These are phyloP conservation scores for Thelephora aurantiotincta DNA, from an alignment of 768 basidiomycete genomes.

Conservation along the genomic window DNA sequence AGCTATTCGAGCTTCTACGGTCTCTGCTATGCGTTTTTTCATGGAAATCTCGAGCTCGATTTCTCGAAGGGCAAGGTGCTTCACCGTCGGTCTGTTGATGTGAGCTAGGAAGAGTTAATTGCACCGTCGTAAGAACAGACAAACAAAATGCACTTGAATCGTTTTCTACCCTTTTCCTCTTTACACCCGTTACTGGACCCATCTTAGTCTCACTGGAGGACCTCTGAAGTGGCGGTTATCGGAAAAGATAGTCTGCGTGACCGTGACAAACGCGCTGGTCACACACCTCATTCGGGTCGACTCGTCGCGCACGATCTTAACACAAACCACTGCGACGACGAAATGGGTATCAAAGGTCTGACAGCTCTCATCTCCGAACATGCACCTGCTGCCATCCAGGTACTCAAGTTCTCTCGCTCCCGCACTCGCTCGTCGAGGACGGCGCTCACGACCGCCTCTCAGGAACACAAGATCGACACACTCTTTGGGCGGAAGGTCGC, in stretches of 20 bases:
- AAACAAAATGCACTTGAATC: neutral
- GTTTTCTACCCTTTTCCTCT: neutral
- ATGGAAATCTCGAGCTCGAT: conserved; percentile 29
- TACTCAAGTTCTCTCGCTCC: conserved; percentile 7
- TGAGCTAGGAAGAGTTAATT: neutral
- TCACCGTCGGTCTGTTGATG: neutral
- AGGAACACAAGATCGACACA: conserved; percentile 92
- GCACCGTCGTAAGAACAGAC: neutral
- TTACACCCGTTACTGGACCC: neutral
- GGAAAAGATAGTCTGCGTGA: no score
- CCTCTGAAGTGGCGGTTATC: no score
- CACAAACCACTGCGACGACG: no score
- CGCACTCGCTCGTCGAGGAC: neutral
- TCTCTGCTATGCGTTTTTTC: conserved; percentile 25
- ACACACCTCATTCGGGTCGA: no score
- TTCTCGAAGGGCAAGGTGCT: conserved; percentile 23
- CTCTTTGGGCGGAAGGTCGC: conserved; percentile 97
- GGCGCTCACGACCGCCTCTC: conserved; percentile 5
- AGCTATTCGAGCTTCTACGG: conserved; percentile 28
- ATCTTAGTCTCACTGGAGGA: no score
- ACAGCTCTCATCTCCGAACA: conserved; percentile 82
- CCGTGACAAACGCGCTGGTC: no score
- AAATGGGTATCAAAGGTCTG: conserved; percentile 92
- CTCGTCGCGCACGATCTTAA: no score
- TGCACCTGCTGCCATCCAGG: conserved; percentile 69